phyloP scores from a whole-genome alignment of 805 yeast genomes.

The Sugiyamaella americana region DNA sequence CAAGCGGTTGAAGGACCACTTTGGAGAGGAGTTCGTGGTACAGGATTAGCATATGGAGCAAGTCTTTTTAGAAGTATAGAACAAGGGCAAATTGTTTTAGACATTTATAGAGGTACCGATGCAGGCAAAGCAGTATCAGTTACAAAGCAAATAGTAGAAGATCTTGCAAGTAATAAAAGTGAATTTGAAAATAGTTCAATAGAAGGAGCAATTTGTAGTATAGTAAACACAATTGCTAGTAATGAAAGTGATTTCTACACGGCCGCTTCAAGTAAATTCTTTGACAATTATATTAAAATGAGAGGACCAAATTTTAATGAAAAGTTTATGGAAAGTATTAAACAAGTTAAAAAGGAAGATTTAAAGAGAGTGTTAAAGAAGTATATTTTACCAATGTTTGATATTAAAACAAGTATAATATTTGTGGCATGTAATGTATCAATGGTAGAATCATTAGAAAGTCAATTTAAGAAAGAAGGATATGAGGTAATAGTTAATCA shows the following conservation, averaged over 20 bases:
- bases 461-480: constrained; percentile 47
- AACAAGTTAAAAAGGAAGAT: constrained; percentile 46
- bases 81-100: constrained; percentile 58
- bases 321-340: constrained; percentile 47
- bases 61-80: constrained; percentile 53
- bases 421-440: constrained; percentile 73
- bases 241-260: constrained; percentile 56
- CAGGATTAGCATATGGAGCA: constrained; percentile 92
- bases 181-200: constrained; percentile 54
- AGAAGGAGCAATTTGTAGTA: constrained; percentile 68
- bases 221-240: constrained; percentile 67
- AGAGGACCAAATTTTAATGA: constrained; percentile 64
- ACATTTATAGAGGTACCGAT: constrained; percentile 80
- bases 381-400: constrained; percentile 63
- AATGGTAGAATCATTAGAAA: constrained; percentile 43
- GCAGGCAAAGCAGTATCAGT: constrained; percentile 52
- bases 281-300: constrained; percentile 58
- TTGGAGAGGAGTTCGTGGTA: constrained; percentile 93
- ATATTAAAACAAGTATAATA: constrained; percentile 46
- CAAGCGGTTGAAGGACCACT: constrained; percentile 93
- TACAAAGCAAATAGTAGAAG: constrained; percentile 59
- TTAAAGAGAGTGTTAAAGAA: constrained; percentile 40
- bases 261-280: constrained; percentile 61
- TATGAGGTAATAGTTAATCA: constrained; percentile 57
- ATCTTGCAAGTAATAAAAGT: constrained; percentile 48